Base-by-base conservation (phyloP, 129 eudicot species). In the Arctium minus region DNA sequence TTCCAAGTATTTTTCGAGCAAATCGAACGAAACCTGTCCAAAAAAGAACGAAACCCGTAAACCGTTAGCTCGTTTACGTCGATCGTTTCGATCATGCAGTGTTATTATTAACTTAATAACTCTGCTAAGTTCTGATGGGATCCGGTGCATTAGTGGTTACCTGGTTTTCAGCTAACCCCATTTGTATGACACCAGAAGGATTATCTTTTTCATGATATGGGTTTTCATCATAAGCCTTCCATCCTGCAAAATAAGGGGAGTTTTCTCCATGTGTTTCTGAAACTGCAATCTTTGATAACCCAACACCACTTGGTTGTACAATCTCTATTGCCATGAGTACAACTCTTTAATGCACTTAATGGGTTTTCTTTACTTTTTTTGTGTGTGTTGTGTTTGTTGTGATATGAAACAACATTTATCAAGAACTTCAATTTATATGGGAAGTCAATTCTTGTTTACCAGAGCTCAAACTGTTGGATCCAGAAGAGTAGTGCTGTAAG, bases 121-220 rank as follows among this genome's bases (percentile, higher is more conserved):
- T 37, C 27, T 70, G 10, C 10, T 70, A 18, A 48, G 67, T 70
- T 78, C 6, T 46, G 37, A 79, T 46, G 69, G 11, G 27, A 69
- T 42, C 68, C 9, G 46, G 68, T 80, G 77, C 83, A 68, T 69
- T 69, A 44, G 48, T 48, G 40, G 86, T 86, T 86, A 94, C 97
- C 88, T 94, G 97, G 87, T 94, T 94, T 82, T 94, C 98, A 1
- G 98, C 98, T 79, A 94, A 83, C 15, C 98, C 98, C 98, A 94
- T 94, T 72, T 94, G 98, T 39, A 94, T 94, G 40, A 94, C 97
- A 13, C 98, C 98, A 2, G 87, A 64, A 2, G 98, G 93, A 35
- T 94, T 94, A 17, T 42, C 17, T 1, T 32, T 27, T 76, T 92
- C 97, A 73, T 94, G 86, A 78, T 92, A 91, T 33, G 98, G 98